Base-by-base conservation (phyloP, 495 filamentous ascomycete genomes). In the Parathielavia hyrcaniae region DNA sequence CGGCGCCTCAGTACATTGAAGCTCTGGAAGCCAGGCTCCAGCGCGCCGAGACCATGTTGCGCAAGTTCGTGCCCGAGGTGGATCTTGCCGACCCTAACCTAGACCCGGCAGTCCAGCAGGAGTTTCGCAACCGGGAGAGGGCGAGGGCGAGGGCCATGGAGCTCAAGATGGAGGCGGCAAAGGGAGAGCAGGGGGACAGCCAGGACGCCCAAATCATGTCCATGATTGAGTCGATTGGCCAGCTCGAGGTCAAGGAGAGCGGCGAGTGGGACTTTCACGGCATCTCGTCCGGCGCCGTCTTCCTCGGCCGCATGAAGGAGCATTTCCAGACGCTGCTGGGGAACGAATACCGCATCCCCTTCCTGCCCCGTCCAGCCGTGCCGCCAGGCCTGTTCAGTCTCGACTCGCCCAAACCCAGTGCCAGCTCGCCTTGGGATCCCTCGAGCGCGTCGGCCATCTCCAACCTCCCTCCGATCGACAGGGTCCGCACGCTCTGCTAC, bases 251-350 rank as follows among this genome's bases (percentile, higher is more conserved):
- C 17, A 91, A 95, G 69, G 93, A 98, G 61, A 81, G 84, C 61
- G 92, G 92, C 19, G 81, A 95, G 62, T 95, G 89, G 85, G 93
- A 97, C 67, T 98, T 95, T 64, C 88, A 93, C 67, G 93, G 93
- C 41, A 89, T 89, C 58, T 96, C 92, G 0, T 98, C 93, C 5
- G 91, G 93, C 0, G 78, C 92, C 47, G 86, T 89, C 58, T 97
- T 96, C 71, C 79, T 96, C 50, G 78, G 82, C 61, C 83, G 88
- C 39, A 83, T 98, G 79, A 84, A 89, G 57, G 88, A 90, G 63
- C 88, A 96, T 67, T 86, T 96, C 58, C 66, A 70, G 50, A 63
- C 69, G 12, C 83, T 90, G n/a, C 78, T 88, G 47, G 83, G 82
- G 23, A 74, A 74, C 53, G 79, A 80, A 52, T 71, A 76, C 58